phyloP scores from a whole-genome alignment of 2,329 filamentous ascomycete species.

The Byssochlamys sp. region DNA sequence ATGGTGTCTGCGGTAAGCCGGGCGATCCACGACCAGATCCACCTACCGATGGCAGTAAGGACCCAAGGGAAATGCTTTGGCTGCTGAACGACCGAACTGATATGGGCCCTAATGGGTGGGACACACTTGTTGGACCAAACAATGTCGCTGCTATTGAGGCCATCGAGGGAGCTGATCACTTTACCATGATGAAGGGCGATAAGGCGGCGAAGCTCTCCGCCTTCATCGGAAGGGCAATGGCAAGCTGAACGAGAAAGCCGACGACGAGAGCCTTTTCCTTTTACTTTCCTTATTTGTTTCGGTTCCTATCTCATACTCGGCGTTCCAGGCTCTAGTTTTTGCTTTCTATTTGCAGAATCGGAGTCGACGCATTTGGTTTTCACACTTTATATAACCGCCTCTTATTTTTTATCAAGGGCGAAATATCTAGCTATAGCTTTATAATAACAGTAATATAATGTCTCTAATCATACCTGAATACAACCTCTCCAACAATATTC shows the following conservation, averaged over 20 bases:
- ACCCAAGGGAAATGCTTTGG: conserved; percentile 42
- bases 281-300: not conserved
- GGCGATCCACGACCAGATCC: conserved; percentile 32
- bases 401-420: not conserved
- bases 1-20: conserved; percentile 38
- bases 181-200: conserved; percentile 16
- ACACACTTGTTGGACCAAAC: conserved; percentile 32
- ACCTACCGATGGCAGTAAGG: conserved; percentile 28
- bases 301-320: not conserved
- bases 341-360: not conserved
- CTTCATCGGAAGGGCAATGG: conserved; percentile 7
- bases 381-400: not conserved
- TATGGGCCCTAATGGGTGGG: conserved; percentile 41
- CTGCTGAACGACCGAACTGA: conserved; percentile 40
- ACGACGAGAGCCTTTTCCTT: not conserved
- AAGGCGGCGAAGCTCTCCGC: conserved; percentile 5
- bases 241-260: not conserved
- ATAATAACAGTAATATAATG: not conserved
- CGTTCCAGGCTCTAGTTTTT: not conserved
- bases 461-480: no score
- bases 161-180: conserved; percentile 27
- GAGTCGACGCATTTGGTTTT: not conserved
- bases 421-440: not conserved
- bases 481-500: no score
- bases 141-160: conserved; percentile 25